A percentile compares a stretch with the other conserved stretches of the same genome.
These are phyloP conservation scores for Pseudognaphalium luteoalbum DNA, from an alignment of 129 eudicot species.

Conservation along the genomic window DNA sequence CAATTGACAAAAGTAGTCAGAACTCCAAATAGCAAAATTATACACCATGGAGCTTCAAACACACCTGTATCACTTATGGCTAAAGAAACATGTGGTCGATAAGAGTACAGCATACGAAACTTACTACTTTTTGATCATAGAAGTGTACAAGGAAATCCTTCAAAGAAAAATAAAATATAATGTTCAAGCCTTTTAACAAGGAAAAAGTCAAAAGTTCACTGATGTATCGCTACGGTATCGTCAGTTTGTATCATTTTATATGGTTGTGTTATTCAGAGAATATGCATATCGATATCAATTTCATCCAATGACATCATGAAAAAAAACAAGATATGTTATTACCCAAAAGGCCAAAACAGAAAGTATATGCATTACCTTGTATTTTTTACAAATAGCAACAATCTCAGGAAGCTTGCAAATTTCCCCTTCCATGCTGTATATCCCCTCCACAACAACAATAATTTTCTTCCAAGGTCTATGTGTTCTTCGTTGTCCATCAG, in stretches of 20 bases:
- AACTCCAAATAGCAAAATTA: neutral
- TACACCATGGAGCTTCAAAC: neutral
- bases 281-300: neutral
- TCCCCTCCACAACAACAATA: constrained; percentile 92
- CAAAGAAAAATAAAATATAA: too few species aligned
- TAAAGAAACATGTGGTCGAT: neutral
- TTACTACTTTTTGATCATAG: neutral
- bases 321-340: neutral
- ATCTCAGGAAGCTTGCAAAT: constrained; percentile 97
- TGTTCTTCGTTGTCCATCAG: constrained; percentile 96
- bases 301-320: too few species aligned
- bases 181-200: neutral
- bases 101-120: neutral
- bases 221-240: neutral
- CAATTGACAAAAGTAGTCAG: neutral
- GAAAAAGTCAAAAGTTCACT: neutral
- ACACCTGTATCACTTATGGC: neutral
- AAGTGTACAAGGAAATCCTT: neutral
- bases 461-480: constrained; percentile 99
- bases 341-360: neutral
- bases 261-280: too few species aligned
- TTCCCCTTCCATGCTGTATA: constrained; percentile 99
- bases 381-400: constrained; percentile 85
- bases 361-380: constrained; percentile 54
- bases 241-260: too few species aligned